These are phyloP conservation scores for Leccinum boreale DNA, from an alignment of 768 basidiomycete species.

Conservation along the genomic window DNA sequence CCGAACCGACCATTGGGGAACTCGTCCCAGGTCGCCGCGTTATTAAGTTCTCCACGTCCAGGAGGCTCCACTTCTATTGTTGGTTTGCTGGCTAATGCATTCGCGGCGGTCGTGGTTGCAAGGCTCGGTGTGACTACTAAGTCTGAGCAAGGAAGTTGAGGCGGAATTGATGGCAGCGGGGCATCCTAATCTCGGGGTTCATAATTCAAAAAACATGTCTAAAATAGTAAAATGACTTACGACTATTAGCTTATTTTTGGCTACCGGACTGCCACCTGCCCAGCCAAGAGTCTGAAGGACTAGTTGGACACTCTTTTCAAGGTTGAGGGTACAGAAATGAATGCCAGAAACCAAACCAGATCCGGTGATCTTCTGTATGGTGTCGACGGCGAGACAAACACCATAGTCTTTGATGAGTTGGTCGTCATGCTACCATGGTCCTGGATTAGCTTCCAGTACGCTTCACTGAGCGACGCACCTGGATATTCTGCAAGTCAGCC, in stretches of 20 bases:
- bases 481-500: conserved; percentile 67
- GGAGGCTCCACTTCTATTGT: conserved; percentile 48
- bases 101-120: conserved; percentile 62
- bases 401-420: conserved; percentile 93
- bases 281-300: conserved; percentile 80
- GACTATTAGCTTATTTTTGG: conserved; percentile 64
- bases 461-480: conserved; percentile 44
- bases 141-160: conserved; percentile 29
- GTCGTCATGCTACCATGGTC: conserved; percentile 74
- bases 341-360: conserved; percentile 67
- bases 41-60: conserved; percentile 71
- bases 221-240: conserved; percentile 36
- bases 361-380: conserved; percentile 59
- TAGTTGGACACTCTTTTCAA: conserved; percentile 90
- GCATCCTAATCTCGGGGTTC: conserved; percentile 35
- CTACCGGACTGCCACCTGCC: conserved; percentile 45
- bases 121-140: conserved; percentile 60
- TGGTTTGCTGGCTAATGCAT: conserved; percentile 49
- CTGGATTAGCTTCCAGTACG: not conserved
- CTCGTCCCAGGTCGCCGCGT: conserved; percentile 85
- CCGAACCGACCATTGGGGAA: conserved; percentile 99
- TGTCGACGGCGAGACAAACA: conserved; percentile 77
- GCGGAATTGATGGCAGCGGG: conserved; percentile 31
- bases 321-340: conserved; percentile 95
- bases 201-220: not conserved